phyloP scores from a whole-genome alignment of 2,329 filamentous ascomycete genomes.

The Endoconidiophora laricicola region DNA sequence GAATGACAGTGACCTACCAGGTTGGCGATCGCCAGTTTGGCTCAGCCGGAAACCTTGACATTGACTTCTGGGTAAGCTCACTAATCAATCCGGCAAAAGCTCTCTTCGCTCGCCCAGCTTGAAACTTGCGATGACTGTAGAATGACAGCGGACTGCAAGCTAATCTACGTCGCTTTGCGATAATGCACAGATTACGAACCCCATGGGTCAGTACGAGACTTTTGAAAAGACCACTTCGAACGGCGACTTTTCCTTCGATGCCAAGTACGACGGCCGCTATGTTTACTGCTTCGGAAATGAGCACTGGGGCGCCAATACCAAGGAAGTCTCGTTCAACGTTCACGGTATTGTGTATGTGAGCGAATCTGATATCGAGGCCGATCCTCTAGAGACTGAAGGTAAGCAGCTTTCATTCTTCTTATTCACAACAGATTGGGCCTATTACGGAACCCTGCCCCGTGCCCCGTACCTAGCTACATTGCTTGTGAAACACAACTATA shows the following conservation, averaged over 20 bases:
- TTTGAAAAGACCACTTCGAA: constrained; percentile 70
- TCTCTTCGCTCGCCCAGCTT: background rate
- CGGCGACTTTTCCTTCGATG: constrained; percentile 85
- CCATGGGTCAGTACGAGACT: constrained; percentile 55
- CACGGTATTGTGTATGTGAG: constrained; percentile 96
- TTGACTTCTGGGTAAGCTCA: constrained; percentile 81
- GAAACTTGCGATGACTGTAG: background rate
- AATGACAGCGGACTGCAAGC: background rate
- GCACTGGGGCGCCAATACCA: constrained; percentile 88
- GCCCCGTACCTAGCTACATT: background rate
- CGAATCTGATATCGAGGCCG: constrained; percentile 65
- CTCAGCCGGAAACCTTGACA: constrained; percentile 80
- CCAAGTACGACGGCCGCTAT: constrained; percentile 72
- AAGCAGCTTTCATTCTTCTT: constrained; percentile 18
- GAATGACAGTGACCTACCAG: constrained; percentile 97
- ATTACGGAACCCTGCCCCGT: background rate
- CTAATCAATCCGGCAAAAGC: background rate
- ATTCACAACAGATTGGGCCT: too few species aligned
- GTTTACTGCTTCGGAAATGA: constrained; percentile 99
- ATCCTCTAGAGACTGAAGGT: constrained; percentile 87
- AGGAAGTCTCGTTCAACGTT: constrained; percentile 98
- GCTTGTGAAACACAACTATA: background rate
- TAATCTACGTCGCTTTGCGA: background rate
- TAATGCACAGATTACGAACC: constrained; percentile 53
- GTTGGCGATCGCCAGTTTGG: constrained; percentile 95